Base-by-base conservation (phyloP, 31 red algal species). In the Odonthalia washingtoniensis region DNA sequence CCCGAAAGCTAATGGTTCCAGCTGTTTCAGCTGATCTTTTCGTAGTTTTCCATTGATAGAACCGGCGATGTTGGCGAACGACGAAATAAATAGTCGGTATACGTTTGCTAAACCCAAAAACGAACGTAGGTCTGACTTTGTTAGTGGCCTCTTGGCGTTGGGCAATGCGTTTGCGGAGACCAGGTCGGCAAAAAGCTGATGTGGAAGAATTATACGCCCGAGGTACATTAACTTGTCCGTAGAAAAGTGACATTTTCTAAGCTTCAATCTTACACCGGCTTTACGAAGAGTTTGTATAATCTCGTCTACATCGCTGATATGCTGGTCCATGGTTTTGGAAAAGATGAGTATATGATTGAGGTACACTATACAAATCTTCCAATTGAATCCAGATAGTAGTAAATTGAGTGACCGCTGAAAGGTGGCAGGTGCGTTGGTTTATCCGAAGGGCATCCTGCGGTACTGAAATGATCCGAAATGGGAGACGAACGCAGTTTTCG, bases 321-420 rank as follows among this genome's bases (percentile, higher is more conserved):
- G 66, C 35, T 68, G 61, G 3, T 78, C 80, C 49, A 70, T 4
- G n/a, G 40, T 77, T 36, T 67, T 44, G 27, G 65, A 91, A 80
- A 83, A 84, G 46, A 92, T 61, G 38, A 92, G 68, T 34, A 92
- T 70, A 57, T 80, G 72, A 38, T 92, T 81, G 26, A 92, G 61
- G 61, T 86, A 92, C 30, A 92, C 24, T 3, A 86, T 38, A 37
- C 72, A 77, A 1, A 9, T 46, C 43, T 84, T 40, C 46, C 80
- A 92, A 28, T 66, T 27, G 17, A 77, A 66, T n/a, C 46, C n/a
- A 34, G 5, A 3, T 12, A 91, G 72, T 16, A 91, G 32, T 24
- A 91, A 49, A 66, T 84, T 69, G 4, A 91, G 9, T 21, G 88
- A 70, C n/a, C 80, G 36, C 49, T 84, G 80, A 65, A 91, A 91